Evolutionary conservation across 1,284 basidiomycete genomes (phyloP).

Genomic region (Veloboletus limbatus): DNA sequence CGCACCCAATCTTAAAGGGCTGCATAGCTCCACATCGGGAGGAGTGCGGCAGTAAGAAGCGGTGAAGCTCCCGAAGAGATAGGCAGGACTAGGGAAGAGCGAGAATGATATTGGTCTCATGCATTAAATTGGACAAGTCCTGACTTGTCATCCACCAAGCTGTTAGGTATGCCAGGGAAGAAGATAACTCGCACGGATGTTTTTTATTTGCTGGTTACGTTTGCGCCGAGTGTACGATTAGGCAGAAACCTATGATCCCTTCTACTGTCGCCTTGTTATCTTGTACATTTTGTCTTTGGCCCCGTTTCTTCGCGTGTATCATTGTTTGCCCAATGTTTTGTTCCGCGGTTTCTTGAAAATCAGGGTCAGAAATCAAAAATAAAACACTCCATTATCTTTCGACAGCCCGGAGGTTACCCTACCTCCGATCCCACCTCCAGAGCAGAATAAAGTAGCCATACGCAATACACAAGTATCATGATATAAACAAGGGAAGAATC

Average conservation of each 20-base stretch:
- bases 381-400: constrained; percentile 28
- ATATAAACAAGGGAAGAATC: constrained; percentile 28
- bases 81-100: constrained; percentile 36
- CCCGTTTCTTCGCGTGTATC: constrained; percentile 2
- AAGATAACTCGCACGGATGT: constrained; percentile 28
- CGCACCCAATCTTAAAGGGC: constrained; percentile 37
- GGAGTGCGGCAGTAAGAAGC: constrained; percentile 45
- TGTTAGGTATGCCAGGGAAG: constrained; percentile 40
- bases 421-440: constrained; percentile 15
- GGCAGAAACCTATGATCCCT: constrained; percentile 4
- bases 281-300: constrained; percentile 13
- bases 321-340: background rate
- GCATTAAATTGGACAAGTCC: constrained; percentile 37
- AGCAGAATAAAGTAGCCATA: constrained; percentile 34
- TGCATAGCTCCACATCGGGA: constrained; percentile 45
- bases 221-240: constrained; percentile 26
- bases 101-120: too few relatives aligned
- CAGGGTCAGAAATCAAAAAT: constrained; percentile 3
- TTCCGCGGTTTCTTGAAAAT: background rate
- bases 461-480: constrained; percentile 30
- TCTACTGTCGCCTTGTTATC: constrained; percentile 2
- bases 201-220: constrained; percentile 10
- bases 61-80: constrained; percentile 45
- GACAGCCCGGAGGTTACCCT: constrained; percentile 7
- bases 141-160: constrained; percentile 44